Base-by-base conservation (phyloP, 176 grass and related monocot genomes). In the Rhynchospora tenuis region DNA sequence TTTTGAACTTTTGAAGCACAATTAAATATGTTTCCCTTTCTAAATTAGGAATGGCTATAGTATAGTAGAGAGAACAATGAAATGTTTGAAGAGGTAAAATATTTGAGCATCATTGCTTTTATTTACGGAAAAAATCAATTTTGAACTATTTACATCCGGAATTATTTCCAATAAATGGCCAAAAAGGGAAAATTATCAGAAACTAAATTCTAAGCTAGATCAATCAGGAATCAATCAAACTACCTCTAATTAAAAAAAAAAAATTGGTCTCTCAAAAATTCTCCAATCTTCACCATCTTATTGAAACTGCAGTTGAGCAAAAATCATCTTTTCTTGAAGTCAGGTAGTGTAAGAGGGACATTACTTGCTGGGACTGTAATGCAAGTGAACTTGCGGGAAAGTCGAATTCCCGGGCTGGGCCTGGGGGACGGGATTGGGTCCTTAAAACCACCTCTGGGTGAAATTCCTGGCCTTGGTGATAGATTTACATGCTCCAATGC, bases 401-500 rank as follows among this genome's bases (percentile, higher is more conserved):
- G 80, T 79, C 89, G 90, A 85, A 96, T 85, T 58, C 72, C 86
- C 0, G 88, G 89, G 55, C 81, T 96, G 0, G 97, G 97, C 4
- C 97, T 88, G 7, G 97, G 97, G 7, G 97, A 99, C 13, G 91
- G 97, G 38, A 99, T 94, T 4, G 93, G 88, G 46, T 91, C 83
- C 88, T 85, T 92, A 31, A 17, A 6, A 72, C 90, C 94, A 88
- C 89, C 83, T 3, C 59, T 59, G 46, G 88, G 89, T 20, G 89
- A 89, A 9, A 74, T 77, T 19, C 13, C 45, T 28, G 83, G 22
- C 28, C 89, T 90, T 20, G 97, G 97, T 22, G 97, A 99, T 7
- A 99, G 91, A 86, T 95, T 99, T 15, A 99, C 97, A 45, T 99
- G 97, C 89, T 99, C 97, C 0, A 99, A 85, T 19, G 97, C 97